Evolutionary conservation across 495 filamentous ascomycete species (phyloP), one percentile per base, ranked within the genome.

Genomic region (Beverwykella pulmonaria): DNA sequence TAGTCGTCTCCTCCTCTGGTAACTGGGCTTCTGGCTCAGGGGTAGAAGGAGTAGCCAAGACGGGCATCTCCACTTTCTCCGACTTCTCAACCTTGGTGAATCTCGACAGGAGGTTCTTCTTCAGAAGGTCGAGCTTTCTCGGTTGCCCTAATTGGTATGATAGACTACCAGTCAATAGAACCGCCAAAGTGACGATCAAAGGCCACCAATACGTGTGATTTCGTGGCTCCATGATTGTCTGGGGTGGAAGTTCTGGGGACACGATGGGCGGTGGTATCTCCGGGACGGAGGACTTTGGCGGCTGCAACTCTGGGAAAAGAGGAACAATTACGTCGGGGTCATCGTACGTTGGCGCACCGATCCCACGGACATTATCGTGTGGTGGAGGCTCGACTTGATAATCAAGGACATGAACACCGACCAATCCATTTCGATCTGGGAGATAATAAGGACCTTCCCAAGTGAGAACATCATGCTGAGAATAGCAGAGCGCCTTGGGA

Each of bases 401-500:
- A 47, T 67, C 59, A 6, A 71, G 55, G 20, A 36, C 22, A 36
- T 71, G 69, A 3, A 71, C 69, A 17, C 69, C 69, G 19, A 71
- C 64, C n/a, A 71, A 44, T 1, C 55, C 56, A 5, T 12, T 23
- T 22, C 65, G 39, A 34, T 59, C 60, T 14, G 70, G 55, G 10
- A 75, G 64, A 27, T 36, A 56, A 46, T 73, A 56, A 10, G 34
- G 53, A 20, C 66, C 69, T 30, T 59, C 61, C 64, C 59, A 69
- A 19, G n/a, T 36, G 15, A 61, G 27, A 5, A 63, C 6, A 2
- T 59, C 58, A n/a, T 41, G 56, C 71, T 83, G 80, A 41, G 81
- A 80, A 63, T 88, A 87, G 67, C 86, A 87, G 56, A 82, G 81
- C 1, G 92, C 92, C 62, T 80, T 77, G 63, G 80, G 76, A 3